phyloP scores from a whole-genome alignment of 768 basidiomycete species.

The Boletus tylopilopsis region DNA sequence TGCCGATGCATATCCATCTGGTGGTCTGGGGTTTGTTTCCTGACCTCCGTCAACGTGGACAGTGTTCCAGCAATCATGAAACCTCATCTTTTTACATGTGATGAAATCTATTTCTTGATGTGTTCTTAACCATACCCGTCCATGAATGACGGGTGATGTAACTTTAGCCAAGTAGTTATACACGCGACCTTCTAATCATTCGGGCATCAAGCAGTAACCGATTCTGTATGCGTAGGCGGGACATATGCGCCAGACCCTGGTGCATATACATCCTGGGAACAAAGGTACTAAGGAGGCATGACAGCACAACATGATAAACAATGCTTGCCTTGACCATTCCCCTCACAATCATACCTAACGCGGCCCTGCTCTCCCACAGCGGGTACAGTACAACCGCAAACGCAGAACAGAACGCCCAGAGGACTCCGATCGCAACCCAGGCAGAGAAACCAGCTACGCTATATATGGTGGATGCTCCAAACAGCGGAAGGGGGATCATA shows the following conservation, averaged over 20 bases:
- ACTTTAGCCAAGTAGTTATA: too few species aligned
- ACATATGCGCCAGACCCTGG: slow-evolving; percentile 41
- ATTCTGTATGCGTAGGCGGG: background rate
- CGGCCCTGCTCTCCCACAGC: slow-evolving; percentile 75
- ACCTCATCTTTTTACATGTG: too few species aligned
- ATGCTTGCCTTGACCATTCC: slow-evolving; percentile 61
- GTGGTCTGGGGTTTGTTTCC: too few species aligned
- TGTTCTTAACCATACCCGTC: too few species aligned
- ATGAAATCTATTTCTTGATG: too few species aligned
- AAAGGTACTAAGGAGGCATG: background rate
- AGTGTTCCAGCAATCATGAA: too few species aligned
- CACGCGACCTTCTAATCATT: too few species aligned
- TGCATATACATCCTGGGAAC: slow-evolving; percentile 38
- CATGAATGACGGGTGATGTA: too few species aligned
- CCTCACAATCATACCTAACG: slow-evolving; percentile 51
- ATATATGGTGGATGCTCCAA: slow-evolving; percentile 76
- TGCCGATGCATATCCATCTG: too few species aligned
- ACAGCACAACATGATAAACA: background rate
- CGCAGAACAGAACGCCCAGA: slow-evolving; percentile 79
- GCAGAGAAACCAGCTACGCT: slow-evolving; percentile 59
- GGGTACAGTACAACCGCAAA: slow-evolving; percentile 81
- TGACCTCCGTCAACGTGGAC: too few species aligned
- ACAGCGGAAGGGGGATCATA: slow-evolving; percentile 80
- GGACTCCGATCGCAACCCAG: slow-evolving; percentile 80
- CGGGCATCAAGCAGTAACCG: background rate